Conservation (phyloP, 768 basidiomycete species). For the Cystobasidium tubakii region DNA sequence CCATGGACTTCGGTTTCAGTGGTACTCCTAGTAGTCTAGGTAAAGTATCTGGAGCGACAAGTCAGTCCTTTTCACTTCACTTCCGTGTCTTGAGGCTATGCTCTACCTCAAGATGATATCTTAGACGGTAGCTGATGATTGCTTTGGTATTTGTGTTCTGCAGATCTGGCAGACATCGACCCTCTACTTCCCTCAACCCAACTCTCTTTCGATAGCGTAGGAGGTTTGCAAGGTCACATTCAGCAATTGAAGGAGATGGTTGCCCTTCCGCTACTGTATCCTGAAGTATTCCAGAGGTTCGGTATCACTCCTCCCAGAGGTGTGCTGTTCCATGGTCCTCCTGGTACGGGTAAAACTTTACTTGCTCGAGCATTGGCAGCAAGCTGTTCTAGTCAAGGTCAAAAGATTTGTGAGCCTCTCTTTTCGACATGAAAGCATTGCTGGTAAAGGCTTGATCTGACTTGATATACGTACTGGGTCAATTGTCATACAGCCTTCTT, state of each 20-base stretch:
- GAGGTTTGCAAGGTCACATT: conserved; percentile 92
- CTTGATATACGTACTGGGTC: not conserved
- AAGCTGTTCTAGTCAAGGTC: conserved; percentile 73
- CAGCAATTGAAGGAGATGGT: conserved; percentile 99
- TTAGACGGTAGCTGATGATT: too few species aligned
- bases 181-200: conserved; percentile 87
- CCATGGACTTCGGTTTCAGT: conserved; percentile 33
- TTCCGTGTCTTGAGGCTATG: too few species aligned
- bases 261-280: conserved; percentile 84
- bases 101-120: too few species aligned
- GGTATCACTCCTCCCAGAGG: conserved; percentile 91
- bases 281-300: conserved; percentile 91
- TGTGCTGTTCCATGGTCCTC: conserved; percentile 94
- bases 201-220: conserved; percentile 93
- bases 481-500: conserved; percentile 68
- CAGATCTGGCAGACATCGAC: conserved; percentile 75
- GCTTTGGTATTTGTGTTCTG: too few species aligned
- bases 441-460: too few species aligned
- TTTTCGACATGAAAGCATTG: too few species aligned
- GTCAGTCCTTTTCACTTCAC: conserved; percentile 11
- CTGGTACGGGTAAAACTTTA: conserved; percentile 96
- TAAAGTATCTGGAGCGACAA: conserved; percentile 39
- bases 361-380: conserved; percentile 89
- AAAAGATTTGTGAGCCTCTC: conserved; percentile 68
- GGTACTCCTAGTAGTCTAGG: conserved; percentile 44